Evolutionary conservation across 495 filamentous ascomycete genomes (phyloP).

Genomic region (Xylaria telfairii): DNA sequence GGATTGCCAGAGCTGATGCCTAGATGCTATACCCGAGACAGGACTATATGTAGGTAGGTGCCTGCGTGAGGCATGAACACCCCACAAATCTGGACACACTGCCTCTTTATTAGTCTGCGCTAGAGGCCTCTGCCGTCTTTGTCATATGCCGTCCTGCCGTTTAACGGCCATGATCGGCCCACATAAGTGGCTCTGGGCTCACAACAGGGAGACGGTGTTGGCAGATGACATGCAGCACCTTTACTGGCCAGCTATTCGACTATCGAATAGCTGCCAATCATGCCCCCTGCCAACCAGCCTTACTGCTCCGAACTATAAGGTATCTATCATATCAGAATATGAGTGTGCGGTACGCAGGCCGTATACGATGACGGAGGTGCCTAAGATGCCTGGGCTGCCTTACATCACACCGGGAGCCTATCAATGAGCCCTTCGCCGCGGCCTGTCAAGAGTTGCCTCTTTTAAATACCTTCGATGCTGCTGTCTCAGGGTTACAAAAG

Average conservation of each 20-base stretch:
- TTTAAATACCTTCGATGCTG: neutral
- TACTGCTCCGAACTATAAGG: neutral
- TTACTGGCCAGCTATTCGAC: neutral
- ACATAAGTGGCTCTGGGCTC: neutral
- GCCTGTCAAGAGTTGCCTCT: neutral
- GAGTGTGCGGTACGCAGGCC: neutral
- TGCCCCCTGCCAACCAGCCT: slow-evolving; percentile 4
- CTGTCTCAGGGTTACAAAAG: slow-evolving; percentile 4
- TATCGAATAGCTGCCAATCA: neutral
- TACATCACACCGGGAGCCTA: neutral
- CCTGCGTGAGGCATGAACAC: neutral
- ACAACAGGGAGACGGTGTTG: neutral
- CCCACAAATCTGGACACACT: neutral
- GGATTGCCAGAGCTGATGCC: neutral
- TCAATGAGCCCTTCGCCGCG: neutral
- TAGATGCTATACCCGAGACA: neutral
- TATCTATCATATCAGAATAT: neutral
- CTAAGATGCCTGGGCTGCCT: slow-evolving; percentile 10
- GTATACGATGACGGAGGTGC: neutral
- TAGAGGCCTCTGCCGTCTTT: slow-evolving; percentile 6
- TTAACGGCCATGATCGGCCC: neutral
- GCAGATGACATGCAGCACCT: slow-evolving; percentile 10
- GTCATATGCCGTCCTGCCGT: neutral
- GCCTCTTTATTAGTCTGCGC: neutral
- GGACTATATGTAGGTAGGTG: neutral